phyloP scores from a whole-genome alignment of 768 basidiomycete genomes.

The Stropharia rugosoannulata region DNA sequence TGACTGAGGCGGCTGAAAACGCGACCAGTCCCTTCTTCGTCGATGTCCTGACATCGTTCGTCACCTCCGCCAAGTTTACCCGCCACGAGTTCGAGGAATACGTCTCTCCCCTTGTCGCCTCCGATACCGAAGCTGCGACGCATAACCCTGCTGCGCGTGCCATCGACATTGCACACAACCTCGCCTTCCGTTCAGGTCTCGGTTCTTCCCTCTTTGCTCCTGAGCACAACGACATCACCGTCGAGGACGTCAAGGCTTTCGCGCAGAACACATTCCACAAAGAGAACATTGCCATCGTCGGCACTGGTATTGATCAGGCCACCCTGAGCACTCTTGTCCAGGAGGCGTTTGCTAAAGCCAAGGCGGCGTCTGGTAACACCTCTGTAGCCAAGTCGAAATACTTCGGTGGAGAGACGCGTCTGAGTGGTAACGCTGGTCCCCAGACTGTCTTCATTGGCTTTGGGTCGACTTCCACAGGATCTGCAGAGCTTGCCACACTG shows the following conservation, averaged over 20 bases:
- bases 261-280: conserved; percentile 74
- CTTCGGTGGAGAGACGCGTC: conserved; percentile 86
- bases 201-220: conserved; percentile 87
- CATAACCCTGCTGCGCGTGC: conserved; percentile 67
- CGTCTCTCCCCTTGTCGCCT: conserved; percentile 66
- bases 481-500: conserved; percentile 77
- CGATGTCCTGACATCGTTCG: conserved; percentile 80
- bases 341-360: conserved; percentile 53
- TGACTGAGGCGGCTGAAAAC: conserved; percentile 4
- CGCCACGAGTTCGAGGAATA: conserved; percentile 78
- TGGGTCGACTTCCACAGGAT: conserved; percentile 64
- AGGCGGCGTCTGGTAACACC: conserved; percentile 35
- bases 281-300: conserved; percentile 82
- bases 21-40: conserved; percentile 79
- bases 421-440: conserved; percentile 57
- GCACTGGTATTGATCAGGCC: conserved; percentile 78
- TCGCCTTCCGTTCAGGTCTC: conserved; percentile 94
- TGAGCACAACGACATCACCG: conserved; percentile 60
- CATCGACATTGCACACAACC: conserved; percentile 81
- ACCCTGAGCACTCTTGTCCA: conserved; percentile 71
- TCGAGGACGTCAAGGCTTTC: conserved; percentile 70
- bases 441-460: conserved; percentile 89
- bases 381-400: conserved; percentile 39
- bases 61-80: conserved; percentile 80
- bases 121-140: conserved; percentile 64